phyloP scores from a whole-genome alignment of 164 flowering plant genomes.

The Malania oleifera region DNA sequence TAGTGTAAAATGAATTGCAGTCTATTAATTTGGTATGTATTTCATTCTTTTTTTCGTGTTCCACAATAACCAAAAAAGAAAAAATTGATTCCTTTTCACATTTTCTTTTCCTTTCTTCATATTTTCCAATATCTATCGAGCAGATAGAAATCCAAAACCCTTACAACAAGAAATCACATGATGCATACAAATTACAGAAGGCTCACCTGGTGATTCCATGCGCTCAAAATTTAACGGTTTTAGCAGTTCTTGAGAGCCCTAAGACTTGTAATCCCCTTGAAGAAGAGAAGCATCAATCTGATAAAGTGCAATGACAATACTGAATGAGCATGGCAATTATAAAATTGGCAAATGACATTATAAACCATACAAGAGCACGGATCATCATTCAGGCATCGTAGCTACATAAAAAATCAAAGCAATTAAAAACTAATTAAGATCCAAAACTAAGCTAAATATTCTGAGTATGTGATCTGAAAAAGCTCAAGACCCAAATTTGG shows the following conservation, averaged over 20 bases:
- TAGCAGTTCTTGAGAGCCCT: neutral
- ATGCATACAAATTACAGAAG: neutral
- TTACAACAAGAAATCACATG: neutral
- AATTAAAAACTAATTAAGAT: too few species aligned
- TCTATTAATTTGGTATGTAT: too few species aligned
- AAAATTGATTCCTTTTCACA: too few species aligned
- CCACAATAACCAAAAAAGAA: too few species aligned
- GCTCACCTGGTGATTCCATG: slow-evolving; percentile 1
- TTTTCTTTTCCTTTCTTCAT: neutral
- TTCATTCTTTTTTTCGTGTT: too few species aligned
- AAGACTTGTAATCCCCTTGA: neutral
- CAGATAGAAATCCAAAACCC: neutral
- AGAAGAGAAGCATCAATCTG: neutral
- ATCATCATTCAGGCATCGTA: neutral
- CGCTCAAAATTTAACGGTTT: neutral
- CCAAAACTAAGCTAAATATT: too few species aligned
- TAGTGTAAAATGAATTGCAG: too few species aligned
- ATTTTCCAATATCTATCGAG: neutral
- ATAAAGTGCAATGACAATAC: neutral
- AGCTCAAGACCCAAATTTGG: too few species aligned
- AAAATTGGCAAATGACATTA: neutral
- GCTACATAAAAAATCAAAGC: neutral
- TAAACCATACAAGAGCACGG: neutral
- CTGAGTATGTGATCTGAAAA: too few species aligned
- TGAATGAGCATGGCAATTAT: neutral